Evolutionary conservation across 2,329 filamentous ascomycete species (phyloP).

Genomic region (Neonectria hederae): DNA sequence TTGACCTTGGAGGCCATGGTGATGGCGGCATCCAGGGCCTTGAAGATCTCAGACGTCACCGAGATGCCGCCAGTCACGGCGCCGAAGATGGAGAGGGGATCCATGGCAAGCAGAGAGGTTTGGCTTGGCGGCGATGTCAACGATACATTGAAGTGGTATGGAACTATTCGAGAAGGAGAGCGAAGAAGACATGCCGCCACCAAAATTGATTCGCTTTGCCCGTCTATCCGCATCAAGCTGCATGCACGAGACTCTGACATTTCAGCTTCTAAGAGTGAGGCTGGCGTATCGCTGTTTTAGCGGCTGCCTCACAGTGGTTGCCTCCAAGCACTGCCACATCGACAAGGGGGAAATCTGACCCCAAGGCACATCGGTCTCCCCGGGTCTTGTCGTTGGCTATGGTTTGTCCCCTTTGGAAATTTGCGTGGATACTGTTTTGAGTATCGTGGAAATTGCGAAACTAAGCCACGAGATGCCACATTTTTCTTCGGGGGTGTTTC

Average conservation of each 20-base stretch:
- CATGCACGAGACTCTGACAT: background rate
- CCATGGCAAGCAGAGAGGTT: background rate
- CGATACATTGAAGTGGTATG: background rate
- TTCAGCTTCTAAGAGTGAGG: background rate
- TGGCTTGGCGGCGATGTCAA: background rate
- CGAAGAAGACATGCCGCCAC: background rate
- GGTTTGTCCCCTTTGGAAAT: background rate
- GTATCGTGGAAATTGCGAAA: background rate
- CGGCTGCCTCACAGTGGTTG: background rate
- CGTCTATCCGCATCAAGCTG: background rate
- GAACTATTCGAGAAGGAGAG: background rate
- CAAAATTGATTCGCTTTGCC: background rate
- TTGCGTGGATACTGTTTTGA: background rate
- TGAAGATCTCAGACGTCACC: conserved; percentile 5
- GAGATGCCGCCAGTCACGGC: conserved; percentile 13
- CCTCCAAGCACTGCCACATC: conserved; percentile 1
- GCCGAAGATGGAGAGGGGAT: conserved; percentile 12
- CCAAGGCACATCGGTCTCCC: background rate
- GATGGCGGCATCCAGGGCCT: conserved; percentile 7
- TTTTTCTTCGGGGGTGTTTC: background rate
- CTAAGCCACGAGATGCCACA: background rate
- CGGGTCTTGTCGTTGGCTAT: background rate
- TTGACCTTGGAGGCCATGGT: conserved; percentile 5
- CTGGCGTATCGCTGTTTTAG: background rate
- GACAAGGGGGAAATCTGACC: background rate